phyloP scores from a whole-genome alignment of 441 rosid species.

The Geranium incanum region DNA sequence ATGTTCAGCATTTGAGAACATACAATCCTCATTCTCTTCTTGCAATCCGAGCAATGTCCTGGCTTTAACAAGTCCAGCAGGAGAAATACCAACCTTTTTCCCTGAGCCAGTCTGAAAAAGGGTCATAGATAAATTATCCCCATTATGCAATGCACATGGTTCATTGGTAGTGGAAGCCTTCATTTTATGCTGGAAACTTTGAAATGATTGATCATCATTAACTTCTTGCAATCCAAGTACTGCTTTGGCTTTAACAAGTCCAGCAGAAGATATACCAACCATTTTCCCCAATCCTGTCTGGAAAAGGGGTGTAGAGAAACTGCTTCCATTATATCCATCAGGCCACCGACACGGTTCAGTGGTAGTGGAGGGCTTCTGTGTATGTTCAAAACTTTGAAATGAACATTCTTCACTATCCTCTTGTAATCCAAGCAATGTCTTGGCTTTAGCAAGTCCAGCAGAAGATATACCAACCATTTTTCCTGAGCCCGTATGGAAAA shows the following conservation, averaged over 20 bases:
- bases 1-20: constrained; percentile 30
- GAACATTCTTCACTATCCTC: constrained; percentile 26
- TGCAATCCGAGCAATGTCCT: constrained; percentile 62
- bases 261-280: constrained; percentile 55
- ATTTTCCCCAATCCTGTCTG: constrained; percentile 67
- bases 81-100: constrained; percentile 53
- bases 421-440: constrained; percentile 57
- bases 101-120: constrained; percentile 54
- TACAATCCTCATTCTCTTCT: constrained; percentile 27
- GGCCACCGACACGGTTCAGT: constrained; percentile 22
- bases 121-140: constrained; percentile 10
- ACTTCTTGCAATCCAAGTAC: constrained; percentile 58
- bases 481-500: constrained; percentile 79
- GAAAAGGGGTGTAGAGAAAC: constrained; percentile 16
- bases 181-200: constrained; percentile 32
- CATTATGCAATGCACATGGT: constrained; percentile 18
- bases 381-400: constrained; percentile 31
- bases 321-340: background rate
- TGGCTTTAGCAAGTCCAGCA: constrained; percentile 65
- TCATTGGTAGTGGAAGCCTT: constrained; percentile 21
- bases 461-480: constrained; percentile 59
- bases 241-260: constrained; percentile 62
- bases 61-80: constrained; percentile 65
- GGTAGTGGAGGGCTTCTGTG: constrained; percentile 23
- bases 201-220: constrained; percentile 22